Conservation (phyloP, 2,329 filamentous ascomycete genomes). For the Paecilomyces formosus region DNA sequence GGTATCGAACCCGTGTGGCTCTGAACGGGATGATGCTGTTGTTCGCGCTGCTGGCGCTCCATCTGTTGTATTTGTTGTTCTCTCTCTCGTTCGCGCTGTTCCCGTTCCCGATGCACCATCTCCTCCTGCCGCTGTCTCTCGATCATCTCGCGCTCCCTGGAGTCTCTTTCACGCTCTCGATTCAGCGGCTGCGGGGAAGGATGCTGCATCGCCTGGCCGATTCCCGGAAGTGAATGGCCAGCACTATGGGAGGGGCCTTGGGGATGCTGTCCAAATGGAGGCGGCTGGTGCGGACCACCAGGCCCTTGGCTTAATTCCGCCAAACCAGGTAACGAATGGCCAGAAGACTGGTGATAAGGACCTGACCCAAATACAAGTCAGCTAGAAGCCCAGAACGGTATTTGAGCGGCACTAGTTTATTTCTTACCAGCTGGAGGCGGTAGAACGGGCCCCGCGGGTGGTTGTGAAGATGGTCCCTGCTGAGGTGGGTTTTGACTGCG, state of each 20-base stretch:
- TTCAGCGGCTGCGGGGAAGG: conserved; percentile 35
- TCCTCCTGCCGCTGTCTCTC: conserved; percentile 50
- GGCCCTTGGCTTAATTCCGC: conserved; percentile 40
- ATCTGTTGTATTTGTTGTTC: conserved; percentile 52
- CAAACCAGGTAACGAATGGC: conserved; percentile 39
- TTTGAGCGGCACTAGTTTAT: neutral
- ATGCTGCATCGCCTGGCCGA: conserved; percentile 36
- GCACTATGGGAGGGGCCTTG: conserved; percentile 26
- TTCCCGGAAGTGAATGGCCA: conserved; percentile 33
- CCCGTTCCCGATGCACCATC: conserved; percentile 49
- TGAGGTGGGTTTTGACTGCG: conserved; percentile 32
- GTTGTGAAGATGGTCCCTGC: conserved; percentile 30
- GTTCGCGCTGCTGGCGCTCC: conserved; percentile 41
- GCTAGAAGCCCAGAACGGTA: conserved; percentile 9
- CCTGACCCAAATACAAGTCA: conserved; percentile 15
- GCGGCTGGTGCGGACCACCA: conserved; percentile 31
- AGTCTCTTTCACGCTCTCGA: conserved; percentile 43
- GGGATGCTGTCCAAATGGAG: conserved; percentile 36
- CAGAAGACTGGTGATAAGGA: conserved; percentile 36
- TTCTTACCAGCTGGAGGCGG: conserved; percentile 33
- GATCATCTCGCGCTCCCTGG: conserved; percentile 46
- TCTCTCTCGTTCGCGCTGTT: conserved; percentile 40
- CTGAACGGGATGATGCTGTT: conserved; percentile 69
- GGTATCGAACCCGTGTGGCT: conserved; percentile 82
- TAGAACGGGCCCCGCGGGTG: conserved; percentile 30